Evolutionary conservation across 257 asterid species (phyloP).

Genomic region (Phtheirospermum japonicum): DNA sequence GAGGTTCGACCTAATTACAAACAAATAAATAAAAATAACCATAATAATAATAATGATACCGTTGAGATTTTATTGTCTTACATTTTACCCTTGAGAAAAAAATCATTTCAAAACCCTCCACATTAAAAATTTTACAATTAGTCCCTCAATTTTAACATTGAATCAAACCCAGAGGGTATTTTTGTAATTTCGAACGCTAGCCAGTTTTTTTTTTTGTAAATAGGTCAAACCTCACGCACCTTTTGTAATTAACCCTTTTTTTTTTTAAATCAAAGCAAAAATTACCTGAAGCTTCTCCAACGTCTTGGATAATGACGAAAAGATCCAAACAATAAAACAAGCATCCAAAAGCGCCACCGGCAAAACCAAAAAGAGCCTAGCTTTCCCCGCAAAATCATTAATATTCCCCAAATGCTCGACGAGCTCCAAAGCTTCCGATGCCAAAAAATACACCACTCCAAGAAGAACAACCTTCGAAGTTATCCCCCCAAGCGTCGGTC

Average conservation of each 20-base stretch:
- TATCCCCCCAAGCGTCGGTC: conserved; percentile 87
- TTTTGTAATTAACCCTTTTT: background rate
- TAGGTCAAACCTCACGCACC: background rate
- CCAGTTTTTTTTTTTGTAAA: no score
- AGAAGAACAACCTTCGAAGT: conserved; percentile 68
- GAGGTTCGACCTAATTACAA: no score
- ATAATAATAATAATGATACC: no score
- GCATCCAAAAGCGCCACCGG: conserved; percentile 96
- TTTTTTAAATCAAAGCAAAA: background rate
- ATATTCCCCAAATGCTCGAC: conserved; percentile 96
- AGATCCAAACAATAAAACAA: conserved; percentile 88
- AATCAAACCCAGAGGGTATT: no score
- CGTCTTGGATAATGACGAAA: conserved; percentile 87
- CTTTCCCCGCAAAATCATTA: conserved; percentile 86
- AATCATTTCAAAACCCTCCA: no score
- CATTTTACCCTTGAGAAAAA: no score
- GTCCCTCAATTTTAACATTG: no score
- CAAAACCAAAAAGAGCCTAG: conserved; percentile 82
- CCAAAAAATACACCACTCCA: conserved; percentile 75
- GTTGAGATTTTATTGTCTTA: no score
- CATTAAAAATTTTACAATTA: no score
- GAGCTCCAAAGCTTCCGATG: conserved; percentile 95
- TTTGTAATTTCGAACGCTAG: no score
- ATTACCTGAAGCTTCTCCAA: conserved; percentile 97
- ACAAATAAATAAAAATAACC: no score